Evolutionary conservation across 2,329 filamentous ascomycete genomes (phyloP).

Genomic region (Seiridium unicorne): DNA sequence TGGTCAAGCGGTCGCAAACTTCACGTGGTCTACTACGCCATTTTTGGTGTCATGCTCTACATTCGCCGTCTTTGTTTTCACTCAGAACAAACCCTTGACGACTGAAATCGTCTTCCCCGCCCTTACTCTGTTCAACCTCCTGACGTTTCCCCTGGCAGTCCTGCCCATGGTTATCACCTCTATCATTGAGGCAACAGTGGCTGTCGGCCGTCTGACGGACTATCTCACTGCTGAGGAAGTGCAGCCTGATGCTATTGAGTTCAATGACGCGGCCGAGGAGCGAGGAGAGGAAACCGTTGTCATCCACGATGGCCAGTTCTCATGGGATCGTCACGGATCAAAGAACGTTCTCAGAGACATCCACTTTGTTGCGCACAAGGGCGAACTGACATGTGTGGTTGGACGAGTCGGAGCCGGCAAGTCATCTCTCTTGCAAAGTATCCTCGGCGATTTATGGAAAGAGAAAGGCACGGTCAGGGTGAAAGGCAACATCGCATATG

Average conservation of each 20-base stretch:
- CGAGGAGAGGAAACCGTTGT: slow-evolving; percentile 82
- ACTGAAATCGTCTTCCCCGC: slow-evolving; percentile 97
- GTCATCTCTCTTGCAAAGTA: slow-evolving; percentile 83
- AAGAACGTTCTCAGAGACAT: slow-evolving; percentile 76
- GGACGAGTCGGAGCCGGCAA: slow-evolving; percentile 95
- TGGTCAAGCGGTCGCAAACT: slow-evolving; percentile 90
- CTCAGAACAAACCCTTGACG: slow-evolving; percentile 75
- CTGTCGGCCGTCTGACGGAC: slow-evolving; percentile 78
- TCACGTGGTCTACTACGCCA: slow-evolving; percentile 96
- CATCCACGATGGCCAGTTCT: slow-evolving; percentile 84
- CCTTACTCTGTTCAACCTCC: slow-evolving; percentile 84
- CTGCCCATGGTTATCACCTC: slow-evolving; percentile 97
- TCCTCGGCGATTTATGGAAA: slow-evolving; percentile 93
- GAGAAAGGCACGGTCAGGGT: slow-evolving; percentile 79
- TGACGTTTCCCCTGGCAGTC: slow-evolving; percentile 91
- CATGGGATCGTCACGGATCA: slow-evolving; percentile 84
- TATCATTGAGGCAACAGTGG: slow-evolving; percentile 93
- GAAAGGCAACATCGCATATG: slow-evolving; percentile 82
- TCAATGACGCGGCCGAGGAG: slow-evolving; percentile 69
- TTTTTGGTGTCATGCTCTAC: slow-evolving; percentile 97
- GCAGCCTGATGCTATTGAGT: slow-evolving; percentile 76
- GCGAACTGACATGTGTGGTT: slow-evolving; percentile 88
- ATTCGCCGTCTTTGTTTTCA: slow-evolving; percentile 91
- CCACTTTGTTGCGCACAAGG: slow-evolving; percentile 85
- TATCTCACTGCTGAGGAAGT: slow-evolving; percentile 89